Evolutionary conservation across 169 alveolate genomes (phyloP).

Genomic region (Cryptosporidium ubiquitum): DNA sequence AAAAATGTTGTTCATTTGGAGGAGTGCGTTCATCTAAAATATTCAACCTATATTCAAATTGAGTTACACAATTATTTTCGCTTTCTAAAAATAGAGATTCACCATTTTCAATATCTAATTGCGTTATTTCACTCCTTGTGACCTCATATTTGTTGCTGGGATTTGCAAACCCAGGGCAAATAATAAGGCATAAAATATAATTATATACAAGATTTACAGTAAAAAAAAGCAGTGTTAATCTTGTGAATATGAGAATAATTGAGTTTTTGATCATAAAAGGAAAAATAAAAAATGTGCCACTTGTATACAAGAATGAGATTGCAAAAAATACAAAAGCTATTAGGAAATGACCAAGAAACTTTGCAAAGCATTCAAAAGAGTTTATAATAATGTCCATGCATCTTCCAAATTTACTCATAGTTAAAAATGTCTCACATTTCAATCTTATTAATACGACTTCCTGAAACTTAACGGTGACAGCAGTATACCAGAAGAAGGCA

Average conservation of each 20-base stretch:
- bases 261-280: conserved; percentile 30
- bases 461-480: not conserved
- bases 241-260: not conserved
- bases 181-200: conserved; percentile 26
- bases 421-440: not conserved
- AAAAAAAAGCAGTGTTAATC: conserved; percentile 10
- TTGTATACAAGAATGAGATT: conserved; percentile 41
- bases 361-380: conserved; percentile 60
- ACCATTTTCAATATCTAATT: not conserved
- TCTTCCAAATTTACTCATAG: not conserved
- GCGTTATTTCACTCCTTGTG: not conserved
- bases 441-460: not conserved
- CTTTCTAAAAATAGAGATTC: not conserved
- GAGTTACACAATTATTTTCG: not conserved
- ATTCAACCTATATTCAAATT: not conserved
- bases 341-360: conserved; percentile 42
- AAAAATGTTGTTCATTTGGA: not conserved
- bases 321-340: conserved; percentile 56
- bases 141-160: not conserved
- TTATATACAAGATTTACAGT: conserved; percentile 60
- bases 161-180: conserved; percentile 36
- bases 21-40: not conserved
- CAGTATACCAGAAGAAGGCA: not conserved
- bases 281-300: conserved; percentile 58
- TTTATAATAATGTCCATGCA: conserved; percentile 8